A percentile compares a stretch with the other conserved stretches of the same genome.
Conservation (phyloP, 2,329 filamentous ascomycete genomes). For the Fusarium udum region DNA sequence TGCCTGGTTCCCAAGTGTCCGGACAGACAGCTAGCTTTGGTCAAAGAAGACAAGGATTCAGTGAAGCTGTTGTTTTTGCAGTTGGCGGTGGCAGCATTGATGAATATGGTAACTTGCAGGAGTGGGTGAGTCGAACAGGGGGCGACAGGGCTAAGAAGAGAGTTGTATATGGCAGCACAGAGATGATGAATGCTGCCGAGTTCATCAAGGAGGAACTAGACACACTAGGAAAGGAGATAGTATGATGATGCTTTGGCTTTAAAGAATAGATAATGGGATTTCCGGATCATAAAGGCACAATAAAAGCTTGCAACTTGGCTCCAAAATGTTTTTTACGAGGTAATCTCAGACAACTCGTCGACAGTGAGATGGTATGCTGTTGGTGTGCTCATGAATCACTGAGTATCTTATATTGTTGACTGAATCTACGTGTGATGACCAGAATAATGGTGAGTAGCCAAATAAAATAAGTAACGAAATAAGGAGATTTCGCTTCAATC, state of each 20-base stretch:
- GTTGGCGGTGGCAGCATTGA: constrained; percentile 98
- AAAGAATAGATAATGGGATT: constrained; percentile 38
- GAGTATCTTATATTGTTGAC: not conserved
- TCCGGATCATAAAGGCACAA: not conserved
- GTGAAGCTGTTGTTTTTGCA: constrained; percentile 91
- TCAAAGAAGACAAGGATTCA: constrained; percentile 88
- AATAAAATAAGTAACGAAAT: not conserved
- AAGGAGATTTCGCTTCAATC: not conserved
- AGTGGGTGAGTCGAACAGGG: constrained; percentile 86
- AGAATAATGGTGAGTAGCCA: not conserved
- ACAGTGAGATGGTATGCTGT: not conserved
- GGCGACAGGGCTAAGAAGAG: constrained; percentile 75
- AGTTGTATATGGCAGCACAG: constrained; percentile 95
- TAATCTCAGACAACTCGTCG: not conserved
- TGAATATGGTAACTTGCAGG: constrained; percentile 96
- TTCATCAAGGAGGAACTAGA: constrained; percentile 73
- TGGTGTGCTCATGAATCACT: not conserved
- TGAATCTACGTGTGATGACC: too few species aligned
- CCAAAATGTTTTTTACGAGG: not conserved
- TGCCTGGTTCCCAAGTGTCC: constrained; percentile 59
- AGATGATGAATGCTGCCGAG: constrained; percentile 74
- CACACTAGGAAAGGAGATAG: constrained; percentile 67
- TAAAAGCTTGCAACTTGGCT: not conserved
- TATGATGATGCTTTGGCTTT: constrained; percentile 41
- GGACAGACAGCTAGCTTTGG: constrained; percentile 88